Conservation (phyloP, 2,329 filamentous ascomycete species). For the Cytospora piceicola region DNA sequence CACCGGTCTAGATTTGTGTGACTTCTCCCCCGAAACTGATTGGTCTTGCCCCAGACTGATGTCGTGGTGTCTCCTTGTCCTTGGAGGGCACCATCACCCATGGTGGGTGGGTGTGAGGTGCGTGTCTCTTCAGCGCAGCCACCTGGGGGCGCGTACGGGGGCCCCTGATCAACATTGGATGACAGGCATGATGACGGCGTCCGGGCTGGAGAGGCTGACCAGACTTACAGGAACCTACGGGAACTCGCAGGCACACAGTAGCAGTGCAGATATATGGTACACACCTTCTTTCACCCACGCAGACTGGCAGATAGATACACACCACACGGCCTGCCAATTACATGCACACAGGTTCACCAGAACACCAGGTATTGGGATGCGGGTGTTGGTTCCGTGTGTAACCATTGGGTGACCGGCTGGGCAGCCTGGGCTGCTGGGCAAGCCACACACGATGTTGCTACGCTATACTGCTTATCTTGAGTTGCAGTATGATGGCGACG, state of each 20-base stretch:
- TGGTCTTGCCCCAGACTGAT: background rate
- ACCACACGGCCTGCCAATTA: background rate
- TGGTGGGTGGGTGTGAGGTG: background rate
- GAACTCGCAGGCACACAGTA: background rate
- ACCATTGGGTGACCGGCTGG: background rate
- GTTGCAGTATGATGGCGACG: no score
- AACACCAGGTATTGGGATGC: background rate
- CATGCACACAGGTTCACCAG: no score
- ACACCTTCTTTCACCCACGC: background rate
- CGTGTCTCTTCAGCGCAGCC: constrained; percentile 11
- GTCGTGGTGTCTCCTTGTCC: no score
- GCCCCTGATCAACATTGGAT: constrained; percentile 25
- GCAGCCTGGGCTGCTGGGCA: no score
- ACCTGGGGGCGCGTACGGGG: constrained; percentile 1
- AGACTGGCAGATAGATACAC: no score
- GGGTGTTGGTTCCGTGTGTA: background rate
- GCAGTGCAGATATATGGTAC: background rate
- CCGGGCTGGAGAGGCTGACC: constrained; percentile 1
- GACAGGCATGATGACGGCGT: constrained; percentile 18
- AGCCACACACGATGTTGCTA: background rate
- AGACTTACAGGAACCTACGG: background rate
- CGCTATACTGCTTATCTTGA: no score
- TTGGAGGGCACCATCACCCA: background rate
- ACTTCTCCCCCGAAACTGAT: background rate
- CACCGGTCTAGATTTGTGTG: background rate